Evolutionary conservation across 345 rosid genomes (phyloP).

Genomic region (Schrenkiella parvula): DNA sequence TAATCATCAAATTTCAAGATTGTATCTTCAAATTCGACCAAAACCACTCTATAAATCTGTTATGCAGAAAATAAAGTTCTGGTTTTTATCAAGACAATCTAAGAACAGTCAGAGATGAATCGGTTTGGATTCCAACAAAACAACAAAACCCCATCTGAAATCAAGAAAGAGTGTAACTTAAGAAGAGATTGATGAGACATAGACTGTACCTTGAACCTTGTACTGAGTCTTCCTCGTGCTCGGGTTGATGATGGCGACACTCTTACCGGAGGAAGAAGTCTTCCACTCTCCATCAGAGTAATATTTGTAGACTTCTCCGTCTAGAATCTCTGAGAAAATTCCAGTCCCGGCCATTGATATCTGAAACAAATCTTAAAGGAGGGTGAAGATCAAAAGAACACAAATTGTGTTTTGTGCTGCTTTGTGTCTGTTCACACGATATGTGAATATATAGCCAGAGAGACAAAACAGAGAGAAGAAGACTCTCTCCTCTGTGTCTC

Average conservation of each 20-base stretch:
- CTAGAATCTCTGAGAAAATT: conserved; percentile 69
- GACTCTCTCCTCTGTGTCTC: conserved; percentile 7
- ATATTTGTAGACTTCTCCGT: conserved; percentile 82
- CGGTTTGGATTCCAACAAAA: background rate
- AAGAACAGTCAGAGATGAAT: background rate
- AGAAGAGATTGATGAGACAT: background rate
- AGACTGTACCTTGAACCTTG: conserved; percentile 97
- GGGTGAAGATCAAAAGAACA: background rate
- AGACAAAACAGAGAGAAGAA: conserved; percentile 22
- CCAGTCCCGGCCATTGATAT: conserved; percentile 77
- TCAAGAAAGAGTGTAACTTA: background rate
- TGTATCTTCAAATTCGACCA: background rate
- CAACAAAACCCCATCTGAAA: background rate
- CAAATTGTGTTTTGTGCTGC: background rate
- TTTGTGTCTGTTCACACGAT: conserved; percentile 12
- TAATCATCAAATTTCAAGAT: background rate
- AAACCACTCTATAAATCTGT: background rate
- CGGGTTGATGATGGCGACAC: conserved; percentile 79
- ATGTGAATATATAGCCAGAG: conserved; percentile 15
- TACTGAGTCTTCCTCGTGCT: conserved; percentile 77
- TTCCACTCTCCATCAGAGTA: conserved; percentile 87
- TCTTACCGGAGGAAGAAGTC: conserved; percentile 74
- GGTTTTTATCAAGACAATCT: background rate
- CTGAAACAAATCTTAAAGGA: background rate
- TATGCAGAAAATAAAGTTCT: background rate